Evolutionary conservation across 805 yeast species (phyloP).

Genomic region (Lipomyces lipofer): DNA sequence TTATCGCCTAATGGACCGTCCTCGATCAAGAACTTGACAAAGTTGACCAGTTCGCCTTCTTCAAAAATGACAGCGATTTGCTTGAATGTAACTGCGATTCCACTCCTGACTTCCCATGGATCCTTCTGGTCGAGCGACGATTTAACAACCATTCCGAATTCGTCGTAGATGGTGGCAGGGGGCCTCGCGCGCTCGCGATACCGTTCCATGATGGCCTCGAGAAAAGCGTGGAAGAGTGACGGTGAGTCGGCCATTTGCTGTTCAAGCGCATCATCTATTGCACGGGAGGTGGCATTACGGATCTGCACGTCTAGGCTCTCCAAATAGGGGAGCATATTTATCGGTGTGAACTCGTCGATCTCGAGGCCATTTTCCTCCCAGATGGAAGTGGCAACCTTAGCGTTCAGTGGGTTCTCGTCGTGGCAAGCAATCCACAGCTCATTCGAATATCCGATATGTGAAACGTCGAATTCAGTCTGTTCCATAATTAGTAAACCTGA

Average conservation of each 20-base stretch:
- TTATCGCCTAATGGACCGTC: constrained; percentile 67
- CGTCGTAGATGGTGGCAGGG: constrained; percentile 74
- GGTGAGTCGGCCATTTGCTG: constrained; percentile 36
- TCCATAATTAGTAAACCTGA: background rate
- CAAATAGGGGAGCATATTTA: constrained; percentile 51
- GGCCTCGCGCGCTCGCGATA: constrained; percentile 66
- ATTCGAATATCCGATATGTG: constrained; percentile 51
- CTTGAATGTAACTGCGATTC: constrained; percentile 69
- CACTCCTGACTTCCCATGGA: constrained; percentile 82
- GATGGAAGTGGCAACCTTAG: constrained; percentile 71
- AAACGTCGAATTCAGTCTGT: constrained; percentile 59
- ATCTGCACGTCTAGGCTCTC: constrained; percentile 62
- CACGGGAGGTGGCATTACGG: constrained; percentile 68
- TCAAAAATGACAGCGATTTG: constrained; percentile 53
- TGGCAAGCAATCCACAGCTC: constrained; percentile 79
- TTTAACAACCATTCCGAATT: constrained; percentile 74
- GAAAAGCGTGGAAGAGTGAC: constrained; percentile 39
- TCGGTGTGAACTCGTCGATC: constrained; percentile 45
- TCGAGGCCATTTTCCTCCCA: constrained; percentile 76
- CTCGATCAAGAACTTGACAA: constrained; percentile 65
- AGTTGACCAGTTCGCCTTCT: constrained; percentile 44
- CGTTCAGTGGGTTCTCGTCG: constrained; percentile 64
- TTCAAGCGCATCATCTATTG: constrained; percentile 61
- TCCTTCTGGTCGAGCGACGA: constrained; percentile 63
- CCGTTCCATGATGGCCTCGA: constrained; percentile 52